phyloP scores from a whole-genome alignment of 2,329 filamentous ascomycete genomes.

The Aspergillus japonicus region DNA sequence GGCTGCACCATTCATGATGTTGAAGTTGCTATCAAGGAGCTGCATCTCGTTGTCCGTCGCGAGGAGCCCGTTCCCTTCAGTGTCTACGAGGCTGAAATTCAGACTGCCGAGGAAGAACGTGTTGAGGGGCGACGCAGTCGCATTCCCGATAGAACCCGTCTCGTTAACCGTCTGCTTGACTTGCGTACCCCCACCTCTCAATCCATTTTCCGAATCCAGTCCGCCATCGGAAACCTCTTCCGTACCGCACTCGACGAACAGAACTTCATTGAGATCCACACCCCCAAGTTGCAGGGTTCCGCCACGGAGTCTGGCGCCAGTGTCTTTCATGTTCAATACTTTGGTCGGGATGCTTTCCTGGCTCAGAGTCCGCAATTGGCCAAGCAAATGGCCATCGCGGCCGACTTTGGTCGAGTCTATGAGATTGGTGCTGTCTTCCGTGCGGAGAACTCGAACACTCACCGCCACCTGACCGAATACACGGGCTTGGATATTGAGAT shows the following conservation, averaged over 20 bases:
- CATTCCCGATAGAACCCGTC: conserved; percentile 70
- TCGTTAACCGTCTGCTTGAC: conserved; percentile 77
- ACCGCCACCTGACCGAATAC: conserved; percentile 90
- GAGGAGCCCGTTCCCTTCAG: conserved; percentile 66
- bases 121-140: conserved; percentile 58
- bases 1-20: conserved; percentile 73
- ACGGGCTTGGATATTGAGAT: conserved; percentile 92
- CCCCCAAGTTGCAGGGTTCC: conserved; percentile 83
- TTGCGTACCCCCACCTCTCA: conserved; percentile 83
- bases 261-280: conserved; percentile 90
- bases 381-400: conserved; percentile 89
- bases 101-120: conserved; percentile 55
- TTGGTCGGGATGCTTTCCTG: conserved; percentile 79
- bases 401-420: conserved; percentile 85
- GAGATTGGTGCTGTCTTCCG: conserved; percentile 89
- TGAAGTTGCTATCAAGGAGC: conserved; percentile 68
- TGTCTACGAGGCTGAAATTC: conserved; percentile 67
- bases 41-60: conserved; percentile 62
- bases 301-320: conserved; percentile 89
- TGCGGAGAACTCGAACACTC: conserved; percentile 93
- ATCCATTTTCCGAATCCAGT: conserved; percentile 82
- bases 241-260: conserved; percentile 70
- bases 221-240: conserved; percentile 76
- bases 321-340: conserved; percentile 91
- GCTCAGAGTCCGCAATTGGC: conserved; percentile 89